Evolutionary conservation across 441 rosid genomes (phyloP), one percentile per base, ranked within the genome.

Genomic region (Isatis lusitanica): DNA sequence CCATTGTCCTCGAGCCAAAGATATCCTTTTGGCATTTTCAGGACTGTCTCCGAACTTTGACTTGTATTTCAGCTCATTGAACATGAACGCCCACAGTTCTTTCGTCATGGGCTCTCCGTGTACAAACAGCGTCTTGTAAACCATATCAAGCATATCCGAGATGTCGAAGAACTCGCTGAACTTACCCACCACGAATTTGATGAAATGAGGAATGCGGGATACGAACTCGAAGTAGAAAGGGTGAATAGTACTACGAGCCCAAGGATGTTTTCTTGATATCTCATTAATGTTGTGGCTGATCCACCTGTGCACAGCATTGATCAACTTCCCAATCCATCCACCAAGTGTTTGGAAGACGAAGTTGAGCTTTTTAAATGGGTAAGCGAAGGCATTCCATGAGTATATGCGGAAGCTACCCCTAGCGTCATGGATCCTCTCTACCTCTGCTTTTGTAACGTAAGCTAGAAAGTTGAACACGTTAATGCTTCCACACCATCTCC

Each of bases 1-100:
- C 84, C 87, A 82, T 1, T 88, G 85, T 4, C 91, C 92, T 7
- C 79, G 83, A 3, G 91, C 87, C 1, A 79, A 35, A 51, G 67
- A 82, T 63, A 85, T 82, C 68, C 66, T 79, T 66, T 73, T 85
- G 3, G 83, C 83, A 10, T 73, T 79, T 13, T 81, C 86, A 17
- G 79, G 80, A 70, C 83, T 83, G 63, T 78, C 83, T 24, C 84
- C 82, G 5, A 62, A 59, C 47, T 30, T n/a, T 1, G 90, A 78
- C 71, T 88, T 87, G 9, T 15, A 10, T 52, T 17, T 78, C 28
- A 87, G 58, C 63, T 87, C 86, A 0, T 31, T 0, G 21, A 83
- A 84, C 16, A 87, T 77, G 50, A 83, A 85, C 2, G 35, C 3
- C 91, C 92, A 88, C 10, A 87, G 77, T 21, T 83, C 58, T 58